Evolutionary conservation across 73 alveolate species (phyloP).

Genomic region (Tetrahymena thermophila): DNA sequence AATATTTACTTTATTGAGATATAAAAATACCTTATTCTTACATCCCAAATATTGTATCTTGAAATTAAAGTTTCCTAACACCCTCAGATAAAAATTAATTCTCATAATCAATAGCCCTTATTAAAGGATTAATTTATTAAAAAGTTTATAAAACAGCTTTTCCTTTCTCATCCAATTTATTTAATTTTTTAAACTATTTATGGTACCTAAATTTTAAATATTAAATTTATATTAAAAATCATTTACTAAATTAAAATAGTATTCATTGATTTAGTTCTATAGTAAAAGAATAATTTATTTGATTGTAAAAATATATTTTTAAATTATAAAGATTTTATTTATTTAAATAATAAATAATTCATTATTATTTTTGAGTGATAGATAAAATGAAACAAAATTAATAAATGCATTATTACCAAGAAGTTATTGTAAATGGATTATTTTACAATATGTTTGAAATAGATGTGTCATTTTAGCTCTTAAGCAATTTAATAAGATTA

Average conservation of each 20-base stretch:
- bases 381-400: too few species aligned
- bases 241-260: too few species aligned
- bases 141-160: background rate
- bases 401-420: background rate
- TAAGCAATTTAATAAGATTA: too few species aligned
- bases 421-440: background rate
- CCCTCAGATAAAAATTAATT: background rate
- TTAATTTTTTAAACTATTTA: background rate
- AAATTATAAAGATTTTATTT: too few species aligned
- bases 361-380: too few species aligned
- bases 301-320: too few species aligned
- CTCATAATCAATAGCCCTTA: background rate
- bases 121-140: background rate
- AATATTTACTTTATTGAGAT: background rate
- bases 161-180: background rate
- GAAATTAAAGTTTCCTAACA: background rate
- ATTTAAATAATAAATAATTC: too few species aligned
- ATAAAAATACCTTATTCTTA: background rate
- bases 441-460: background rate
- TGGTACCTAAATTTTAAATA: too few species aligned
- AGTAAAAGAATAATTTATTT: too few species aligned
- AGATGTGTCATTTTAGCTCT: background rate
- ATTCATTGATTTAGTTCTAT: too few species aligned
- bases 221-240: too few species aligned
- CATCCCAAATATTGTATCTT: background rate